Conservation (phyloP, 495 filamentous ascomycete species). For the Terfezia boudieri region DNA sequence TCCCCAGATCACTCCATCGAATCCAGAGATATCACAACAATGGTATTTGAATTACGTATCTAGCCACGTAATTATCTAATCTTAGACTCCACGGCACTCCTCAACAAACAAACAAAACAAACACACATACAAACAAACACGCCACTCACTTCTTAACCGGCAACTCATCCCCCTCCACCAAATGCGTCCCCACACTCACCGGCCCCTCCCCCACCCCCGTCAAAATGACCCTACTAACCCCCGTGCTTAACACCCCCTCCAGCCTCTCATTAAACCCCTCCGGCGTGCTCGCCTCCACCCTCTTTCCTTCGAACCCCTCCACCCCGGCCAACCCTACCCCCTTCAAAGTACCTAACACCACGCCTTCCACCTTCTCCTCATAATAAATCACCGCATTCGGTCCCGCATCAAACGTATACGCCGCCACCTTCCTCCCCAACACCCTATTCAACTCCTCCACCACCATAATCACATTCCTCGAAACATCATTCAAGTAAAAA, state of each 20-base stretch:
- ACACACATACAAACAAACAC: background rate
- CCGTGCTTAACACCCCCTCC: constrained; percentile 41
- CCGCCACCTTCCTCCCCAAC: constrained; percentile 50
- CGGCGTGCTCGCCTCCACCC: constrained; percentile 20
- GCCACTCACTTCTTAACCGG: constrained; percentile 17
- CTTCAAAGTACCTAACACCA: constrained; percentile 53
- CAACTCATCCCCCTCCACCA: constrained; percentile 50
- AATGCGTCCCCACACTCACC: constrained; percentile 47
- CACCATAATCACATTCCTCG: constrained; percentile 56
- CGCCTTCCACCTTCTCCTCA: constrained; percentile 45
- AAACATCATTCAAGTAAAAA: constrained; percentile 93
- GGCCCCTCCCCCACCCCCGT: constrained; percentile 86
- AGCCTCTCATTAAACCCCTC: constrained; percentile 32
- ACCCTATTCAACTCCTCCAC: constrained; percentile 71
- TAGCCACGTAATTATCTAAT: too few species aligned
- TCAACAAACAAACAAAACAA: too few species aligned
- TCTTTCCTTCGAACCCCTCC: constrained; percentile 25
- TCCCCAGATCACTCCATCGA: too few species aligned
- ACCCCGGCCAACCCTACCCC: constrained; percentile 20
- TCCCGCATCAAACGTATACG: constrained; percentile 95
- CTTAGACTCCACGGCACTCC: too few species aligned
- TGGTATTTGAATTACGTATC: too few species aligned
- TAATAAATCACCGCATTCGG: constrained; percentile 96
- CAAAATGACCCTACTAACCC: constrained; percentile 70
- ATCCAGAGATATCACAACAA: too few species aligned